These are phyloP conservation scores for Exophiala mesophila DNA, from an alignment of 2,329 filamentous ascomycete species.

Conservation along the genomic window DNA sequence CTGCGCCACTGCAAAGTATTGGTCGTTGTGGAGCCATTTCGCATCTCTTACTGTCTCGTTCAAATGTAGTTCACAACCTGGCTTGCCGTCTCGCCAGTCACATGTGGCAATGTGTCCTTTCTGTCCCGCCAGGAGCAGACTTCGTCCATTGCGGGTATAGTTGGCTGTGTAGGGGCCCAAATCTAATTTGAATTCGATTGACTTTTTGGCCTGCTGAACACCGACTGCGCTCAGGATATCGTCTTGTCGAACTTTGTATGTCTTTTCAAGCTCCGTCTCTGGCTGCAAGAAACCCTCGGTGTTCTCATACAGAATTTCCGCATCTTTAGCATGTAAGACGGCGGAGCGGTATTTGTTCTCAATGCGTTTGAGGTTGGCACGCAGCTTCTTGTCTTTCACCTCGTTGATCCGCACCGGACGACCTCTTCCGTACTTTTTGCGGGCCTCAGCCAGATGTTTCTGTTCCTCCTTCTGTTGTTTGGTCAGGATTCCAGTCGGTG, in stretches of 20 bases:
- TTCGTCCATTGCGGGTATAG: constrained; percentile 83
- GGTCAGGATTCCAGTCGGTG: constrained; percentile 18
- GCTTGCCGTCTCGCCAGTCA: constrained; percentile 89
- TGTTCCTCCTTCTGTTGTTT: constrained; percentile 37
- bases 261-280: constrained; percentile 81
- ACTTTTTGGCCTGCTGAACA: constrained; percentile 82
- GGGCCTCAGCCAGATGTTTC: constrained; percentile 47
- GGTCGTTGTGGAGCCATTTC: constrained; percentile 90
- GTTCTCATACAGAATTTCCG: constrained; percentile 89
- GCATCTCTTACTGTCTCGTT: constrained; percentile 85
- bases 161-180: constrained; percentile 85
- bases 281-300: constrained; percentile 79
- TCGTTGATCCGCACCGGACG: constrained; percentile 65
- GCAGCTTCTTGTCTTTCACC: constrained; percentile 85
- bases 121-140: constrained; percentile 76
- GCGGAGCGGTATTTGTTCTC: constrained; percentile 81
- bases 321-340: constrained; percentile 80
- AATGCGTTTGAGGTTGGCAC: constrained; percentile 69
- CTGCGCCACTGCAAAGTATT: constrained; percentile 88
- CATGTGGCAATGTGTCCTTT: constrained; percentile 95
- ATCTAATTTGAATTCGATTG: constrained; percentile 79
- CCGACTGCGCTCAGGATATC: constrained; percentile 72
- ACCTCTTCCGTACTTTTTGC: constrained; percentile 79
- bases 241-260: constrained; percentile 86
- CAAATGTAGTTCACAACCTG: constrained; percentile 86